These are phyloP conservation scores for Debaryomyces fabryi DNA, from an alignment of 1,139 yeast genomes.

Conservation along the genomic window DNA sequence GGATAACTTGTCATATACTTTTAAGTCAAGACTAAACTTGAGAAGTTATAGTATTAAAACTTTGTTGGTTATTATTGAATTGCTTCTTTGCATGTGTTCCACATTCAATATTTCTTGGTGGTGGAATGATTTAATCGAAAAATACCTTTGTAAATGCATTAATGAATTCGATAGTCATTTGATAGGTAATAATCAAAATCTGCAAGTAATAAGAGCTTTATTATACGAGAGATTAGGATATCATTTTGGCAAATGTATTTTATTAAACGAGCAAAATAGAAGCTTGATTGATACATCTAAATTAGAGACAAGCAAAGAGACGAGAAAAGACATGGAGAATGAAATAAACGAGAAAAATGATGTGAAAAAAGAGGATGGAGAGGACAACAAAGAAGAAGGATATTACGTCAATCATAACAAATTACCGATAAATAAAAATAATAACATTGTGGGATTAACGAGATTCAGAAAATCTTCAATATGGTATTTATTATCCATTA, in stretches of 20 bases:
- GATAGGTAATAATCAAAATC: conserved; percentile 31
- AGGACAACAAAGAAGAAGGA: conserved; percentile 26
- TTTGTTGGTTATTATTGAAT: conserved; percentile 44
- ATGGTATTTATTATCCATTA: conserved; percentile 78
- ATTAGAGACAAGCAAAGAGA: neutral
- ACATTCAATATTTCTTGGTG: conserved; percentile 46
- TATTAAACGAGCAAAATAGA: conserved; percentile 20
- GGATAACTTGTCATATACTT: conserved; percentile 59
- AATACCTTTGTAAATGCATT: conserved; percentile 44
- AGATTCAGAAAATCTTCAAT: conserved; percentile 74
- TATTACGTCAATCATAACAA: conserved; percentile 42
- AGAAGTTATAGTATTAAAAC: conserved; percentile 62
- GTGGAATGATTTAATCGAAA: conserved; percentile 53
- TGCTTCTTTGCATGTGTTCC: conserved; percentile 54
- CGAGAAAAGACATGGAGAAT: neutral
- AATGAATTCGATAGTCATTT: conserved; percentile 44
- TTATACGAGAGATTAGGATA: conserved; percentile 47
- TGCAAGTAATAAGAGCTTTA: conserved; percentile 46
- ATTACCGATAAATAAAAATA: conserved; percentile 34
- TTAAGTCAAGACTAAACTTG: conserved; percentile 61
- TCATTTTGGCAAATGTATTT: conserved; percentile 34
- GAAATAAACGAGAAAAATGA: neutral
- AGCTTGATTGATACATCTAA: conserved; percentile 12
- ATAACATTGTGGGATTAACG: conserved; percentile 52
- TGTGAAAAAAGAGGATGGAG: neutral